These are phyloP conservation scores for Xerocomus nothofagi DNA, from an alignment of 1,284 basidiomycete genomes.

Conservation along the genomic window DNA sequence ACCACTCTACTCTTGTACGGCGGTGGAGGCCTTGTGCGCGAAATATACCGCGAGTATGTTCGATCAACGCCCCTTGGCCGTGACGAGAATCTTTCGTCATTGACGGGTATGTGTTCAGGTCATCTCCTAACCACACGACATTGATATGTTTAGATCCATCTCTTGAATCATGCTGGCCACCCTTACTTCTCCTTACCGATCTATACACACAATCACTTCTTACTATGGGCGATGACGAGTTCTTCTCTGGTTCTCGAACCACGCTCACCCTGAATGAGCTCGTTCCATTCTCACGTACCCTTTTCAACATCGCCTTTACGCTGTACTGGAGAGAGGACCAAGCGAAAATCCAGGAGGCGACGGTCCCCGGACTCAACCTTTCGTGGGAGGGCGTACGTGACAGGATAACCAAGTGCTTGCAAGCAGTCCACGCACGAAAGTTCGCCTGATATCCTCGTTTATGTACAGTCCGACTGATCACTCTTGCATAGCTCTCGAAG, in stretches of 20 bases:
- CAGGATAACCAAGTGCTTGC: slow-evolving; percentile 73
- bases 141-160: slow-evolving; percentile 42
- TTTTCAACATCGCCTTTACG: slow-evolving; percentile 78
- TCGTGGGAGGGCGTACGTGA: slow-evolving; percentile 48
- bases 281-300: slow-evolving; percentile 60
- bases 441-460: slow-evolving; percentile 42
- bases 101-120: slow-evolving; percentile 39
- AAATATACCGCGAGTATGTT: slow-evolving; percentile 73
- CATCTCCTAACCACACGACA: slow-evolving; percentile 6
- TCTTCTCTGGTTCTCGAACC: slow-evolving; percentile 54
- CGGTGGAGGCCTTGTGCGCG: slow-evolving; percentile 64
- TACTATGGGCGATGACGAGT: slow-evolving; percentile 96
- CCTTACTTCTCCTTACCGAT: slow-evolving; percentile 80
- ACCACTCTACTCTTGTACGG: slow-evolving; percentile 49
- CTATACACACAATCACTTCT: slow-evolving; percentile 85
- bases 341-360: slow-evolving; percentile 39
- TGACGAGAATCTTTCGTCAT: slow-evolving; percentile 44
- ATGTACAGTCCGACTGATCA: slow-evolving; percentile 4
- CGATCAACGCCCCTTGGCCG: slow-evolving; percentile 56
- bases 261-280: slow-evolving; percentile 82
- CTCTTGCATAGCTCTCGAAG: slow-evolving; percentile 66
- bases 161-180: slow-evolving; percentile 53
- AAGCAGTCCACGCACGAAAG: slow-evolving; percentile 85
- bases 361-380: slow-evolving; percentile 43
- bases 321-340: slow-evolving; percentile 77